phyloP scores from a whole-genome alignment of 1,139 yeast genomes.

The Pichia sp. region DNA sequence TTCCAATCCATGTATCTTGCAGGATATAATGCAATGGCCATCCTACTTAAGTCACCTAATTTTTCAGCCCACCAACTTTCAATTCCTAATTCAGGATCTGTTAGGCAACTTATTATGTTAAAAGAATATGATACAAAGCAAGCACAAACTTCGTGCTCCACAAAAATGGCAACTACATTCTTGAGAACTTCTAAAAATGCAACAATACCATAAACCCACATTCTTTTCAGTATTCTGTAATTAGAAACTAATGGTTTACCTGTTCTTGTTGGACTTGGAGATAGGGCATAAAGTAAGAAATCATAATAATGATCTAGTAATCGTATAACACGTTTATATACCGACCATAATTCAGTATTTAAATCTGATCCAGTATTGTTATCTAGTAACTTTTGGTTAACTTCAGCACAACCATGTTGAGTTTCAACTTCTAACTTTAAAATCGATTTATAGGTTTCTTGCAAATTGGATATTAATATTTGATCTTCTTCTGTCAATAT shows the following conservation, averaged over 20 bases:
- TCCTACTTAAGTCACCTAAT: conserved; percentile 69
- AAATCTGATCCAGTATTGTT: conserved; percentile 44
- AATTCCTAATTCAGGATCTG: conserved; percentile 30
- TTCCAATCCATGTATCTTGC: conserved; percentile 79
- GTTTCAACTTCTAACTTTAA: conserved; percentile 62
- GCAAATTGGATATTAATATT: conserved; percentile 59
- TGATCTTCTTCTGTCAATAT: conserved; percentile 61
- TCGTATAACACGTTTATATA: conserved; percentile 60
- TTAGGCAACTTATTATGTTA: conserved; percentile 30
- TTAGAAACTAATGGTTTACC: conserved; percentile 70
- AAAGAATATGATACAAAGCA: conserved; percentile 31
- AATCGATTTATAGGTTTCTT: conserved; percentile 66
- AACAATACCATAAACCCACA: conserved; percentile 82
- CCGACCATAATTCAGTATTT: conserved; percentile 62
- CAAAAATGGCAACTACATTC: conserved; percentile 47
- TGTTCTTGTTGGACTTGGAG: conserved; percentile 60
- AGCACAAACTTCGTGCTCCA: conserved; percentile 33
- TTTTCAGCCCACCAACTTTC: conserved; percentile 76
- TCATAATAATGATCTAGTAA: conserved; percentile 65
- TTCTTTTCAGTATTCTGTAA: conserved; percentile 66
- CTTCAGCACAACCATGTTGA: conserved; percentile 58
- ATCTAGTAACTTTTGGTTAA: conserved; percentile 46
- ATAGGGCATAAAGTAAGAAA: conserved; percentile 60
- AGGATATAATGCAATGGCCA: conserved; percentile 77
- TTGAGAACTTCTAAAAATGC: conserved; percentile 74